Percentiles rank a stretch among this genome's conserved stretches.
These are phyloP conservation scores for Triglochin maritima DNA, from an alignment of 106 monocot species.

Conservation along the genomic window DNA sequence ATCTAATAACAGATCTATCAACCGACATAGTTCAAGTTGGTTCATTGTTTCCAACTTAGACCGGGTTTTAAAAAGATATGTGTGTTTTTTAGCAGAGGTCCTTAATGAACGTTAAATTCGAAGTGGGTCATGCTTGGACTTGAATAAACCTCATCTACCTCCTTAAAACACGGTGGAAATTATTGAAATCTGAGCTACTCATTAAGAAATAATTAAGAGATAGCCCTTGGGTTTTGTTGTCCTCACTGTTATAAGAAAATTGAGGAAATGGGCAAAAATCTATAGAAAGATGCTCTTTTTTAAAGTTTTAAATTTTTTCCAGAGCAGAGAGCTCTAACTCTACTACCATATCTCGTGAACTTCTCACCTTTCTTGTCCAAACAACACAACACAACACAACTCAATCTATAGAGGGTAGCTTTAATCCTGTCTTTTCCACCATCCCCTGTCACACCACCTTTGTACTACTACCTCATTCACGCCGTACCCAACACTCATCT, in stretches of 20 bases:
- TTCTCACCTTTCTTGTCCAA: background rate
- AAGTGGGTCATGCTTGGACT: background rate
- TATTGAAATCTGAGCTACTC: no score
- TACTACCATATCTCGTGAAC: background rate
- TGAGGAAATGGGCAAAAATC: background rate
- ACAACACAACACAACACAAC: background rate
- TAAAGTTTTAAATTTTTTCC: no score
- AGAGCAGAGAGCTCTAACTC: background rate
- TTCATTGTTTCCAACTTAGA: no score
- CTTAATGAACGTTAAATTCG: background rate
- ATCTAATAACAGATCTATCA: no score
- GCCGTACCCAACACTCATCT: no score
- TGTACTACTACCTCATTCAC: no score
- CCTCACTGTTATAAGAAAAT: constrained; percentile 1
- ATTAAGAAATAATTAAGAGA: no score
- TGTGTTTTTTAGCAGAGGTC: background rate
- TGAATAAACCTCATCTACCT: background rate
- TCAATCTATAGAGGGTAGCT: background rate
- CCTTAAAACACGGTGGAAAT: background rate
- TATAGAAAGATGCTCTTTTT: background rate
- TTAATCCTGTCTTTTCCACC: background rate
- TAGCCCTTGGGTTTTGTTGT: background rate
- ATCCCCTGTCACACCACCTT: background rate
- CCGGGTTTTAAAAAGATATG: no score
- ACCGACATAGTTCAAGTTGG: no score